Base-by-base conservation (phyloP, 1,139 yeast genomes). In the Suhomyces wounanorum region DNA sequence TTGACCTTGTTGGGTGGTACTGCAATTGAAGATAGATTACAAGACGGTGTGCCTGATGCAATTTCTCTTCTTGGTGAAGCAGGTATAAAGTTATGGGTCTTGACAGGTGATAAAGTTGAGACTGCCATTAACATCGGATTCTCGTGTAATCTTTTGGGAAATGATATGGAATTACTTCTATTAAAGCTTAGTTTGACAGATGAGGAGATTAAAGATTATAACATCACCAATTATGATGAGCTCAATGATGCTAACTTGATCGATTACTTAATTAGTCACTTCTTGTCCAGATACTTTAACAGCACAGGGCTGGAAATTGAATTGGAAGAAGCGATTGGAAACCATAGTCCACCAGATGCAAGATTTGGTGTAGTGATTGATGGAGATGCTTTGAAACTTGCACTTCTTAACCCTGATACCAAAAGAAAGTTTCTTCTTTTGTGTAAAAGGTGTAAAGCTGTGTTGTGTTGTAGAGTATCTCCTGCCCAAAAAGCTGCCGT, bases 401-500 rank as follows among this genome's bases (percentile, higher is more conserved):
- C 94, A 0, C 73, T 89, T 51, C 72, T 75, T 41, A 84, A 83
- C 49, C 76, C 75, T 8, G 82, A 78, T 8, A 65, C 71, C 73
- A 79, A 77, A 60, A 75, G 85, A 55, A 89, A 89, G 68, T 91
- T 94, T 67, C 74, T 94, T 57, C 72, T 94, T 47, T 75, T 94
- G 49, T 91, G 98, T 72, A 94, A 94, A 67, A 94, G 90, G 63
- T 94, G 98, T 77, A 87, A 86, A 60, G 89, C 97, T 10, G 98
- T 94, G 21, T 69, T 89, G 54, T 94, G 99, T 72, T 94, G 99
- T 69, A 85, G 99, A 67, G 99, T 94, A 8, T 89, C 97, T 1
- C 99, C 99, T 0, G 89, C 97, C 42, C 99, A 94, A 67, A 94
- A 94, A 68, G 99, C 99, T 8, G 85, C 91, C 6, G 97, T 94